Evolutionary conservation across 1,139 yeast genomes (phyloP), one percentile per base, ranked within the genome.

Genomic region (Debaryomyces udenii): DNA sequence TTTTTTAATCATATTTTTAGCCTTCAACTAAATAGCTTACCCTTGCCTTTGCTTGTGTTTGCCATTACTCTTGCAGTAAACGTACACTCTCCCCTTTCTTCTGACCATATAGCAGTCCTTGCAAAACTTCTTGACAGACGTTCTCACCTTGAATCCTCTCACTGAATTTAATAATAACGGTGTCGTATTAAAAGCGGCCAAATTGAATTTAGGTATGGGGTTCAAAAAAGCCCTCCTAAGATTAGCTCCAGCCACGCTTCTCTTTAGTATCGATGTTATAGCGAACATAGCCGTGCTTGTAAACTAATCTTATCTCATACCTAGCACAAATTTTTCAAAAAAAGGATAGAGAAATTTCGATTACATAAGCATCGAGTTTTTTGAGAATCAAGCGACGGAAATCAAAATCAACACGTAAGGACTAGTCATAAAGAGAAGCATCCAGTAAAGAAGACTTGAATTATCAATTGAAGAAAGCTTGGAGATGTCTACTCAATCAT

Each of bases 31-130:
- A 11, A 29, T 14, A 27, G 31, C 15, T 64, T 65, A 91, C 51
- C 96, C 96, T 68, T 91, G 98, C 68, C 97, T 88, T 66, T 93
- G 99, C 69, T 93, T 93, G 67, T 93, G 99, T 66, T 89, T 89
- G 48, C 91, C 90, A 63, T 90, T 89, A 35, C 93, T 74, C 63
- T 91, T 91, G 73, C 98, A 93, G 62, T 87, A 86, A 30, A 91
- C 96, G 53, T 87, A 90, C 17, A 90, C 94, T 57, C 95, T 76
- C 27, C 98, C 98, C 68, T 90, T 91, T 68, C 98, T 83, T 67
- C 94, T 85, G 11, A 93, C 96, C 68, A 88, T 77, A 61, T 90
- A 91, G 62, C 99, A 93, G 60, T 89, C 94, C 39, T 83, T 76
- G 64, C 98, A 93, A 64, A 88, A 85, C 71, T 86, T 90, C 72